Evolutionary conservation across 2,329 filamentous ascomycete species (phyloP).

Genomic region (Drechslerella coelobrocha): DNA sequence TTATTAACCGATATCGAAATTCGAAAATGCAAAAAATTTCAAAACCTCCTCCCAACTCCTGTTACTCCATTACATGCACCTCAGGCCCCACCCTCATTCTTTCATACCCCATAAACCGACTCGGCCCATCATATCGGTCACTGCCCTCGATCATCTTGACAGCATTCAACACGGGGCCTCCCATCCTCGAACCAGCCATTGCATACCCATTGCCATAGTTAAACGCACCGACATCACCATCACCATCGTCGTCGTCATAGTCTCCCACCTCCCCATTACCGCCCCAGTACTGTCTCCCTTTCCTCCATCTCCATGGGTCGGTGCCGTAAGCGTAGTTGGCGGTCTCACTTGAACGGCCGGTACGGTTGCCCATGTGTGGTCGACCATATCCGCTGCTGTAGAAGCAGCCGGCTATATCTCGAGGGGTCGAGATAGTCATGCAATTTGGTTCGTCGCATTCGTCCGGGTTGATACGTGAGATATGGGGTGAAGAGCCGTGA

Average conservation of each 20-base stretch:
- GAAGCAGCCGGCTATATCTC: constrained; percentile 9
- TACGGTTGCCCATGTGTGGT: too few relatives aligned
- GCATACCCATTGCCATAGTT: background rate
- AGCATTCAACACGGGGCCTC: background rate
- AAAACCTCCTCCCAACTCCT: background rate
- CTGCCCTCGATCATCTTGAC: constrained; percentile 12
- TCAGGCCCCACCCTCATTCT: background rate
- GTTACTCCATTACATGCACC: constrained; percentile 15
- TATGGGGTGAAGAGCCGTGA: background rate
- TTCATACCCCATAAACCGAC: constrained; percentile 10
- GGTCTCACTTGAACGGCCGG: too few relatives aligned
- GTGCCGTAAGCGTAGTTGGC: too few relatives aligned
- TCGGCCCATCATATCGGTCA: constrained; percentile 15
- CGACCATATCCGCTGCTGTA: constrained; percentile 11
- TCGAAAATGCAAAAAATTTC: too few relatives aligned
- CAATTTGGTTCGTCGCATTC: constrained; percentile 25
- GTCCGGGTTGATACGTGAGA: constrained; percentile 19
- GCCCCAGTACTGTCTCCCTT: too few relatives aligned
- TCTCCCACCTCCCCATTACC: too few relatives aligned
- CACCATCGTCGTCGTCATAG: background rate
- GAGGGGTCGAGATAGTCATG: constrained; percentile 29
- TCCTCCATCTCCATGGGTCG: too few relatives aligned
- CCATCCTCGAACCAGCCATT: background rate
- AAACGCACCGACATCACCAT: background rate
- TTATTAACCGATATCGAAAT: too few relatives aligned